Evolutionary conservation across 2,329 filamentous ascomycete species (phyloP), one percentile per base, ranked within the genome.

Genomic region (Colletotrichum filicis): DNA sequence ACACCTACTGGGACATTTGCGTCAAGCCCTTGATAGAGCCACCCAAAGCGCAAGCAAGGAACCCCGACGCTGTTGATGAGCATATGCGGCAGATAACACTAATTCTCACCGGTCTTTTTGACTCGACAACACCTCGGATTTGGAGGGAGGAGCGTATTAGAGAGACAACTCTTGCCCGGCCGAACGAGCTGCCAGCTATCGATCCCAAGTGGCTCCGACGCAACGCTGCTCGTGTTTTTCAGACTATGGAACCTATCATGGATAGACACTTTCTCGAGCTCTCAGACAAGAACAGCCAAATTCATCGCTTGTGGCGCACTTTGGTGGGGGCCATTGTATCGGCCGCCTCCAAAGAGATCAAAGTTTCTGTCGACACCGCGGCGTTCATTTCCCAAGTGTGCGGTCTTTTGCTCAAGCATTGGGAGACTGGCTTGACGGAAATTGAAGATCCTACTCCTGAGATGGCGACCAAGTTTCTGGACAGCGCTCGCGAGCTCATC

Each of bases 161-260:
- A 71, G 90, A 93, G 24, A 82, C 83, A 19, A 84, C 89, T 3
- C 82, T 92, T 37, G 83, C 91, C 66, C 88, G 86, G 64, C 87
- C 92, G 0, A 90, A 92, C n/a, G 95, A 98, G 73, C 85, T 99
- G n/a, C 94, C 95, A 6, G 86, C 92, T 7, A 85, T 98, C 7
- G 95, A 98, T 78, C 87, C 93, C 5, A 95, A 93, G 85, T 99
- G 97, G 97, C 87, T 97, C 14, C 90, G 96, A 66, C 92, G 90
- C 71, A 94, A 94, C 74, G 85, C 93, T 5, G 79, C 85, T 1
- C 87, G 87, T 56, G 87, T 98, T 5, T 89, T 98, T 42, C 82
- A 87, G 3, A 84, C 92, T 9, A 87, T 92, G 8, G 85, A 85
- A 5, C 88, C 91, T 11, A 85, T 92, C 24, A 82, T 95, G 4